Evolutionary conservation across 2,329 filamentous ascomycete species (phyloP).

Genomic region (Beauveria asiatica): DNA sequence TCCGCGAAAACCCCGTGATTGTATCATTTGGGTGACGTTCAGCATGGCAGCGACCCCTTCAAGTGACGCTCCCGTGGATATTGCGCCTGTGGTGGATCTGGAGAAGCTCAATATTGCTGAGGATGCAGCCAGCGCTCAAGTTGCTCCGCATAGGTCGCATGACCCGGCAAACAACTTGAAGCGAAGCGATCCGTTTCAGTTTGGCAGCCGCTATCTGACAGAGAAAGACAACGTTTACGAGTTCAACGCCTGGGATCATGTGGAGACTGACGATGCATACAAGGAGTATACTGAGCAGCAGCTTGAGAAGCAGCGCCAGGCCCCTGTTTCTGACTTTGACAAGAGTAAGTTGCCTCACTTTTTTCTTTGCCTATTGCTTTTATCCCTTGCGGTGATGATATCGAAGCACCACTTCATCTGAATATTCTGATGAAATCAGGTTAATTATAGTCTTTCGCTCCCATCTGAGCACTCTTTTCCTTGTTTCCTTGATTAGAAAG

Average conservation of each 20-base stretch:
- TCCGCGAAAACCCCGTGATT: not conserved
- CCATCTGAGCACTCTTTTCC: constrained; percentile 48
- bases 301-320: constrained; percentile 72
- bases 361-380: constrained; percentile 2
- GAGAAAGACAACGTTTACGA: constrained; percentile 86
- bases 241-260: constrained; percentile 99
- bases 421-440: constrained; percentile 53
- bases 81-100: constrained; percentile 17
- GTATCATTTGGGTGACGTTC: not conserved
- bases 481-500: not conserved
- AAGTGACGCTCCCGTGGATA: constrained; percentile 17
- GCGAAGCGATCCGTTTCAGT: constrained; percentile 86
- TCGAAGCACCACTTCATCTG: constrained; percentile 60
- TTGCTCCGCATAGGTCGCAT: constrained; percentile 60
- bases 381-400: constrained; percentile 32
- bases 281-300: constrained; percentile 78
- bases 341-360: constrained; percentile 49
- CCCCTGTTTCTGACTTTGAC: constrained; percentile 89
- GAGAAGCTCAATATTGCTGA: constrained; percentile 19
- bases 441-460: constrained; percentile 59
- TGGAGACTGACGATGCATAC: constrained; percentile 85
- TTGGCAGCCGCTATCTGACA: constrained; percentile 79
- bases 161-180: constrained; percentile 69
- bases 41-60: constrained; percentile 11
- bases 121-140: constrained; percentile 12